These are phyloP conservation scores for Aspergillus tanneri DNA, from an alignment of 2,329 filamentous ascomycete genomes.

Conservation along the genomic window DNA sequence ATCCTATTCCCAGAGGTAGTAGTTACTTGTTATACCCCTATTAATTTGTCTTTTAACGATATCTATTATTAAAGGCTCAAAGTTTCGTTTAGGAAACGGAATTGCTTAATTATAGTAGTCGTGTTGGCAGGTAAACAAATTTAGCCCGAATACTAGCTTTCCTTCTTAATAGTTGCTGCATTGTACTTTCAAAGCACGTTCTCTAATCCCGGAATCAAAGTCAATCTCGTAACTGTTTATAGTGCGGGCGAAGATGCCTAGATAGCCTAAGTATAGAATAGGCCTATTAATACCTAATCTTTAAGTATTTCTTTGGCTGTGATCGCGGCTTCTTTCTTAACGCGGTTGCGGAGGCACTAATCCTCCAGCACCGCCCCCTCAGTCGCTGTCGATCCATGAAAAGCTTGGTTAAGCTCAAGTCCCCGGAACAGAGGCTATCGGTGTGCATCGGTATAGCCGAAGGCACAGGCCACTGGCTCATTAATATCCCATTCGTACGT, in stretches of 20 bases:
- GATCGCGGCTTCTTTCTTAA: background rate
- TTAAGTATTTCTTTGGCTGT: background rate
- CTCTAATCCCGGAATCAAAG: slow-evolving; percentile 2
- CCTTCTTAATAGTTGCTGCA: background rate
- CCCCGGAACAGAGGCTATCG: background rate
- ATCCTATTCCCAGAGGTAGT: no score
- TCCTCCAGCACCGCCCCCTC: background rate
- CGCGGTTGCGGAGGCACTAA: background rate
- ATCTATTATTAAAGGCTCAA: no score
- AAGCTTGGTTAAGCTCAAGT: background rate
- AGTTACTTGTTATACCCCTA: no score
- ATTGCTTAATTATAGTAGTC: no score
- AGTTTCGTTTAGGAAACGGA: no score
- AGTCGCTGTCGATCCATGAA: slow-evolving; percentile 2
- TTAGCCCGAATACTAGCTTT: background rate
- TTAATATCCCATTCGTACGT: background rate
- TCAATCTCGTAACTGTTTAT: slow-evolving; percentile 3
- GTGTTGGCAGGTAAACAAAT: no score
- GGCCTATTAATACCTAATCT: background rate
- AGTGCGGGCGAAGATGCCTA: slow-evolving; percentile 2
- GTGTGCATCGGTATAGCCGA: slow-evolving; percentile 3
- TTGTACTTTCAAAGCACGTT: background rate
- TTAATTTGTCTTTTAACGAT: no score
- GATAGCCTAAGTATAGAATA: background rate
- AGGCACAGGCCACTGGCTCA: slow-evolving; percentile 1